These are phyloP conservation scores for Tuber aestivum DNA, from an alignment of 495 filamentous ascomycete species.

Conservation along the genomic window DNA sequence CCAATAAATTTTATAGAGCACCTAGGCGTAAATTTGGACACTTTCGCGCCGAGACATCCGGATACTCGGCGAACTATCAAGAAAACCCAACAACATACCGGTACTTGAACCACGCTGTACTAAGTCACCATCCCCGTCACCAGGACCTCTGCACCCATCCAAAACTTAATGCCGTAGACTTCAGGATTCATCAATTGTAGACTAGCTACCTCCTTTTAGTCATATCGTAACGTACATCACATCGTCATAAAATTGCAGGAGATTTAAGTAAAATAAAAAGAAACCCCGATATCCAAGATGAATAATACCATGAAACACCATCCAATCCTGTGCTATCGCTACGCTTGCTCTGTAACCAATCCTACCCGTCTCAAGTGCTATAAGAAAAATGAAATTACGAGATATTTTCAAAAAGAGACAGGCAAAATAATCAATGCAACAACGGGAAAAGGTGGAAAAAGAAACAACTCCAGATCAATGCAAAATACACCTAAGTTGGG, in stretches of 20 bases:
- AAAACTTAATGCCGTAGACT: not conserved
- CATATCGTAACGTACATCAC: not conserved
- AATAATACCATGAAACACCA: not conserved
- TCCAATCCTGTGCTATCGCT: not conserved
- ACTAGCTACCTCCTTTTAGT: not conserved
- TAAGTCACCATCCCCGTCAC: too few relatives aligned
- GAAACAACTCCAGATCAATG: conserved; percentile 7
- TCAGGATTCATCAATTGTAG: not conserved
- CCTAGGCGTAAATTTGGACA: too few relatives aligned
- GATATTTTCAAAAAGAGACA: not conserved
- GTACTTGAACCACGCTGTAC: too few relatives aligned
- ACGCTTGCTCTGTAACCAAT: not conserved
- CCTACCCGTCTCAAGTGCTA: not conserved
- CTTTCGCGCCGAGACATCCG: too few relatives aligned
- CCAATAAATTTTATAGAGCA: too few relatives aligned
- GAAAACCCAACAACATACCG: too few relatives aligned
- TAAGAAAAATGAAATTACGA: conserved; percentile 6
- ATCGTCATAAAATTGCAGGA: not conserved
- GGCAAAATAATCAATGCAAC: conserved; percentile 1
- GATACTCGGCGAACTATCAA: too few relatives aligned
- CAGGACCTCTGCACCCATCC: not conserved
- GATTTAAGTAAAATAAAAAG: not conserved
- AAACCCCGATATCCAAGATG: not conserved
- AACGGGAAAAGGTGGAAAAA: not conserved
- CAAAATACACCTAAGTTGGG: conserved; percentile 9